Base-by-base conservation (phyloP, 441 rosid species). In the Erysimum cheiri region DNA sequence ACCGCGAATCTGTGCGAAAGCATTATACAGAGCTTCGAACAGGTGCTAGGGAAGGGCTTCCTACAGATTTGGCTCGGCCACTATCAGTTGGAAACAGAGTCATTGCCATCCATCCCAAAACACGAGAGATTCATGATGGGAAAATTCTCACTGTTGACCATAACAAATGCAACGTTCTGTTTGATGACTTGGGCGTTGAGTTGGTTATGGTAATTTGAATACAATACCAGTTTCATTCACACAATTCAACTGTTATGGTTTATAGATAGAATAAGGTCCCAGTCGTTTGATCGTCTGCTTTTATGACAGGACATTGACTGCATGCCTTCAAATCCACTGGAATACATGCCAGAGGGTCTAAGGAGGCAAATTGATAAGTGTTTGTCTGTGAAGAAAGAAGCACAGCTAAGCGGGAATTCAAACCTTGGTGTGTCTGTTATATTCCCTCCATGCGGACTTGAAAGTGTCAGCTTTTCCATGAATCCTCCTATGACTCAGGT, bases 21-120 rank as follows among this genome's bases (percentile, higher is more conserved):
- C 96, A 92, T 77, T 96, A 94, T 77, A 75, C 88, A 32, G 96
- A 89, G 69, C 91, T 96, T 69, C 87, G 86, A 31, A 81, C 76
- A 59, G 97, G 97, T 69, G 47, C 77, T 28, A 84, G 82, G 80
- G 98, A 90, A 62, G 98, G 98, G 72, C 96, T 94, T 79, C 93
- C 96, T 56, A 88, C 91, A 28, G 99, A 96, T 87, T 79, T 96
- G 82, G 96, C 97, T 41, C 92, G 84, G 35, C 98, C 99, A n/a
- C 81, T 96, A 67, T 70, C 88, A 19, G 98, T 96, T 78, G 99
- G 97, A 64, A 97, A 94, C 77, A 80, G 82, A 55, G 97, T 96
- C 55, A 83, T 87, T 74, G 96, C 96, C 55, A 71, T 94, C 77
- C 97, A 96, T 85, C 98, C 98, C 29, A 84, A 83, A 82, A 90